Evolutionary conservation across 2,329 filamentous ascomycete species (phyloP).

Genomic region (Trichoderma polysporum): DNA sequence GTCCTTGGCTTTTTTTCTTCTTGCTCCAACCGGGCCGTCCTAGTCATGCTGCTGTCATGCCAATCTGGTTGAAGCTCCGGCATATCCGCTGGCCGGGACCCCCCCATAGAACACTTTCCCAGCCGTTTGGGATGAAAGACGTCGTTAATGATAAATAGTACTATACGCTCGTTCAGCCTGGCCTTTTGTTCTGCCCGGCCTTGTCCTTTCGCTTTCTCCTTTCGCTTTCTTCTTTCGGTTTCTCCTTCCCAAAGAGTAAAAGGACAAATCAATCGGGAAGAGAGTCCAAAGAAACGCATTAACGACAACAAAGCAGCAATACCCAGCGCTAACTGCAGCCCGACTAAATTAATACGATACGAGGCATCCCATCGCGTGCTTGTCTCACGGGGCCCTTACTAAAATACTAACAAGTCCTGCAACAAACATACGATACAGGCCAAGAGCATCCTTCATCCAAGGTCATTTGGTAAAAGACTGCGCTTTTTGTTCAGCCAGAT

Average conservation of each 20-base stretch:
- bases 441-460: neutral
- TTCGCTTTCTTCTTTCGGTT: neutral
- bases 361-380: constrained; percentile 15
- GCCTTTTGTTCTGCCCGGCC: neutral
- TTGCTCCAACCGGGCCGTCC: constrained; percentile 9
- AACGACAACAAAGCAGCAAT: neutral
- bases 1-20: constrained; percentile 16
- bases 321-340: neutral
- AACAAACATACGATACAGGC: neutral
- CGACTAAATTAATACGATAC: constrained; percentile 10
- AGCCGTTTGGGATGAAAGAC: neutral
- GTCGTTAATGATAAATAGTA: constrained; percentile 19
- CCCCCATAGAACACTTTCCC: constrained; percentile 2
- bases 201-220: too few relatives aligned
- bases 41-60: constrained; percentile 22
- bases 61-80: constrained; percentile 19
- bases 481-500: neutral
- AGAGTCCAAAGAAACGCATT: neutral
- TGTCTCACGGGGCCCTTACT: constrained; percentile 15
- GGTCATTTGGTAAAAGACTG: neutral
- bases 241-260: neutral
- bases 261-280: neutral
- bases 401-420: neutral
- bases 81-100: constrained; percentile 12
- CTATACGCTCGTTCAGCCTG: neutral